Evolutionary conservation across 306 rosid genomes (phyloP).

Genomic region (Abrus precatorius): DNA sequence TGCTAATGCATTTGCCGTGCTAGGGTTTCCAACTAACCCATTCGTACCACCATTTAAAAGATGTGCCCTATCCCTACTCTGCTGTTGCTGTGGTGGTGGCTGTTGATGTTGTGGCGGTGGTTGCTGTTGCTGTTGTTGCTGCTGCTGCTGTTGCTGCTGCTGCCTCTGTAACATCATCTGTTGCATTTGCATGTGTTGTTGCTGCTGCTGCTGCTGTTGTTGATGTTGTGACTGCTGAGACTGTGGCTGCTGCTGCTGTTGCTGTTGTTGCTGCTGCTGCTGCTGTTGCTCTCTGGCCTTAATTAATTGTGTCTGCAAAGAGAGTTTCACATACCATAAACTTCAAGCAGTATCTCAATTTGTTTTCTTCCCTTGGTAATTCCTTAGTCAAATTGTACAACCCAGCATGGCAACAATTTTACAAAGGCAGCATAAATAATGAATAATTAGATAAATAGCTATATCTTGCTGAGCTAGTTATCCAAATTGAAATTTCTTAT

Average conservation of each 20-base stretch:
- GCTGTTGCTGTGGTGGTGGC: constrained; percentile 65
- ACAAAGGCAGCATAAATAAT: background rate
- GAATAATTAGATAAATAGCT: constrained; percentile 11
- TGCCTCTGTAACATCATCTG: constrained; percentile 71
- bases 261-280: constrained; percentile 75
- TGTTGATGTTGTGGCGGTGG: constrained; percentile 64
- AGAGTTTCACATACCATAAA: constrained; percentile 49
- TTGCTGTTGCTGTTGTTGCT: constrained; percentile 66
- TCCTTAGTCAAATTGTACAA: constrained; percentile 1
- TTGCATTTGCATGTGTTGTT: constrained; percentile 84
- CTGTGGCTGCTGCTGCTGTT: constrained; percentile 58
- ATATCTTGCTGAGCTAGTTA: constrained; percentile 1
- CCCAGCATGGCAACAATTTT: constrained; percentile 19
- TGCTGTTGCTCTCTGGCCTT: constrained; percentile 95
- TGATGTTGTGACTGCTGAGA: constrained; percentile 58
- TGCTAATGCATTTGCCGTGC: constrained; percentile 93
- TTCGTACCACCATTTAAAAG: constrained; percentile 84
- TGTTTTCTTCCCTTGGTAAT: background rate
- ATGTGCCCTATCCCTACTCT: constrained; percentile 94
- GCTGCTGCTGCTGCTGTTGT: constrained; percentile 71
- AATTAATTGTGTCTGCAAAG: constrained; percentile 80
- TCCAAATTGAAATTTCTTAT: constrained; percentile 3
- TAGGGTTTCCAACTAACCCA: constrained; percentile 88
- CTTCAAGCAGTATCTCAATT: constrained; percentile 27
- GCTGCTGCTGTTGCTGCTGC: constrained; percentile 52